phyloP scores from a whole-genome alignment of 305 asterid genomes.

The Rubia peregrina region DNA sequence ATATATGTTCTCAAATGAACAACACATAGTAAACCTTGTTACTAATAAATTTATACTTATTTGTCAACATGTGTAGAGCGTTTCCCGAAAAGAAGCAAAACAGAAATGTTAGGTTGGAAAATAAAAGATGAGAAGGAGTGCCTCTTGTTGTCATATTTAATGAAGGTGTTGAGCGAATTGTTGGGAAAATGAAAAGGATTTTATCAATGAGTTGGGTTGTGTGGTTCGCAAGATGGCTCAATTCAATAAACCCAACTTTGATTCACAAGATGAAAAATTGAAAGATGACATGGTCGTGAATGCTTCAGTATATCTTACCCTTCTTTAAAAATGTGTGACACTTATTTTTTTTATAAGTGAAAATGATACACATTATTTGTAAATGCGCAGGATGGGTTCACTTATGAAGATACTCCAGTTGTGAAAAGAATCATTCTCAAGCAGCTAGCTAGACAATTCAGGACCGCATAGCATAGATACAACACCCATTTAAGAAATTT shows the following conservation, averaged over 20 bases:
- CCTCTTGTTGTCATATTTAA: not conserved
- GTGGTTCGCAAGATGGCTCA: not conserved
- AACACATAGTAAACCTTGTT: too few species aligned
- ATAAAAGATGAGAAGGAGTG: not conserved
- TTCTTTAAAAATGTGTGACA: not conserved
- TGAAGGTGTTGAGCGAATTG: not conserved
- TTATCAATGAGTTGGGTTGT: conserved; percentile 2
- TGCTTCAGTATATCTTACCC: not conserved
- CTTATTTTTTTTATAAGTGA: too few species aligned
- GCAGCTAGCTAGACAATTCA: not conserved
- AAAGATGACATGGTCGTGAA: not conserved
- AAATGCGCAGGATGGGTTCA: not conserved
- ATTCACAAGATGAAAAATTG: not conserved
- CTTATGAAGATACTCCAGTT: not conserved
- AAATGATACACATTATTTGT: not conserved
- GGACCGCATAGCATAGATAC: not conserved
- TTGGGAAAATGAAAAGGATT: not conserved
- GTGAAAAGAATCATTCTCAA: not conserved
- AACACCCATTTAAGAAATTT: not conserved
- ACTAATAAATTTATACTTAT: too few species aligned
- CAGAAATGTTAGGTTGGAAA: not conserved
- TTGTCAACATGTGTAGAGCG: not conserved
- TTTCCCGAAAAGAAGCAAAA: not conserved
- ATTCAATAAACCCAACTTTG: not conserved
- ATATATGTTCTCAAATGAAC: too few species aligned